Evolutionary conservation across 805 yeast species (phyloP), one percentile per base, ranked within the genome.

Genomic region (Kuraishia cidri): DNA sequence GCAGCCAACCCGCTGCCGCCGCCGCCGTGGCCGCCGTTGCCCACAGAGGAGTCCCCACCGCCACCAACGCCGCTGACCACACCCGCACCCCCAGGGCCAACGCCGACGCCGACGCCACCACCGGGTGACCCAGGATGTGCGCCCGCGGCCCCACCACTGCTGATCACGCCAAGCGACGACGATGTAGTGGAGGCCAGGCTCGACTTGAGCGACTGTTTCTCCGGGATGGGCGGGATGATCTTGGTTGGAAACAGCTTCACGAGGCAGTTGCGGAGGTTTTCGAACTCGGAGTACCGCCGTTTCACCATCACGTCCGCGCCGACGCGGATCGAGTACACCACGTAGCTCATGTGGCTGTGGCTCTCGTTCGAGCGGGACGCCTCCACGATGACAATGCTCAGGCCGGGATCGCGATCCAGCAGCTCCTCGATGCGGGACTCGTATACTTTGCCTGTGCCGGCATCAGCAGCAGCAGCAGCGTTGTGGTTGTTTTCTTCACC

Each of bases 141-240:
- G 9, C 24, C 8, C 15, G 15, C 23, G 12, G 24, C 13, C 14
- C 31, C n/a, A 4, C 26, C 15, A 12, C 12, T 13, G 4, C 20
- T 22, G 24, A 29, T 35, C 6, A 44, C 37, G 3, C 52, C 50
- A 2, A 52, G 32, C 4, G 55, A 50, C 22, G 43, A 46, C 10
- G 52, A 41, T 6, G 58, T 53, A 2, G 56, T 52, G 11, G 51
- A 40, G 9, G 52, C 44, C 17, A 56, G 39, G 35, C 50, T 56
- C 4, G 62, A 55, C 9, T 47, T 48, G 41, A 82, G 51, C 11
- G 83, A 66, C 52, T 82, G 90, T 51, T 83, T 83, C 53, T 79
- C 82, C 0, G 98, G 98, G 7, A 92, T 90, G 1, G 97, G 97
- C 5, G 98, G 98, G 4, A 92, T 74, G 3, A 92, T 70, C 4